Conservation (phyloP, 2,329 filamentous ascomycete genomes). For the Colletotrichum sansevieriae region DNA sequence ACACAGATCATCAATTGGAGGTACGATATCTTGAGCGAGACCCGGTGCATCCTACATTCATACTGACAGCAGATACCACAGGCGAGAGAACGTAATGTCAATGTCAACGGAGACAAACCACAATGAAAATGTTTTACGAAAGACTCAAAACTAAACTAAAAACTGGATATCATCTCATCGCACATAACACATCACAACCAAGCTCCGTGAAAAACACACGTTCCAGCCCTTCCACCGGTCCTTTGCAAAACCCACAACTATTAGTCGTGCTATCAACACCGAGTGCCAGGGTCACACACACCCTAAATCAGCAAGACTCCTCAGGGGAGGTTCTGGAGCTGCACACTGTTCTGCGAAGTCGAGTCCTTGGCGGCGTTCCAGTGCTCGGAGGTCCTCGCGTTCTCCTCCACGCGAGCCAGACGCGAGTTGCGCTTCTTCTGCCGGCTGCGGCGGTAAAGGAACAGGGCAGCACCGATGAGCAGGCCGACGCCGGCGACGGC, state of each 20-base stretch:
- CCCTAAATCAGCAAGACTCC: not conserved
- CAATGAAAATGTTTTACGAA: not conserved
- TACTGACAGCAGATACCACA: no score
- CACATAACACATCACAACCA: slow-evolving; percentile 19
- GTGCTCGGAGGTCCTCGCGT: slow-evolving; percentile 30
- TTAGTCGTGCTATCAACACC: no score
- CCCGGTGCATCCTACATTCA: no score
- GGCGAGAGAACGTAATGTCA: not conserved
- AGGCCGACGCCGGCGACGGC: slow-evolving; percentile 33
- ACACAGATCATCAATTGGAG: no score
- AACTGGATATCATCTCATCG: slow-evolving; percentile 34
- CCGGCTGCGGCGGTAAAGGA: slow-evolving; percentile 37
- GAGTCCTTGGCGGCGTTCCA: slow-evolving; percentile 30
- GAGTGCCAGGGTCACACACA: no score
- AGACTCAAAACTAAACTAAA: slow-evolving; percentile 25
- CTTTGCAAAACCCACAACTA: no score
- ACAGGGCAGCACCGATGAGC: slow-evolving; percentile 26
- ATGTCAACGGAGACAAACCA: not conserved
- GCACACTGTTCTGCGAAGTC: slow-evolving; percentile 34
- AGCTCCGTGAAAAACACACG: not conserved
- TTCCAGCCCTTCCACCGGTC: not conserved
- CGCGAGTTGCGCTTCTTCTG: slow-evolving; percentile 41
- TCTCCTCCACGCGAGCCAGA: slow-evolving; percentile 36
- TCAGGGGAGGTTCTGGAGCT: slow-evolving; percentile 18
- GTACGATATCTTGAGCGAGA: no score